Evolutionary conservation across 2,329 filamentous ascomycete species (phyloP).

Genomic region (Ophiocordyceps camponoti-saundersi): DNA sequence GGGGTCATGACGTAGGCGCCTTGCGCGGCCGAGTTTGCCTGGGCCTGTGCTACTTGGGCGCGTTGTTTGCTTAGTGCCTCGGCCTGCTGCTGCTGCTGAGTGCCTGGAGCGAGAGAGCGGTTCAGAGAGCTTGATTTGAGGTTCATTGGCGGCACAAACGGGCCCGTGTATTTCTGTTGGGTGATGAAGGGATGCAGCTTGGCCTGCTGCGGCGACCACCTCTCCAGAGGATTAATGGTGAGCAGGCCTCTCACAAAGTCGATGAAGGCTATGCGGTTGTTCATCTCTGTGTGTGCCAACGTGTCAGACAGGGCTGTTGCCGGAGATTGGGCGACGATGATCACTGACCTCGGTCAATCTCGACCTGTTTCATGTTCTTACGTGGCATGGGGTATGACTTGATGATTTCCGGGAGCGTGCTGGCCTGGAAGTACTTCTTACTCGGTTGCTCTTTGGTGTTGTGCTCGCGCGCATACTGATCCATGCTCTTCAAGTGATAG

Average conservation of each 20-base stretch:
- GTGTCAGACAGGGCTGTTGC: not conserved
- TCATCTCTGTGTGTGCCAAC: slow-evolving; percentile 60
- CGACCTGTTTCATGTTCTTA: slow-evolving; percentile 97
- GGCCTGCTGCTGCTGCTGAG: slow-evolving; percentile 89
- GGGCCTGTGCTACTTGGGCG: slow-evolving; percentile 52
- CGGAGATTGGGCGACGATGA: not conserved
- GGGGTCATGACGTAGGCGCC: slow-evolving; percentile 43
- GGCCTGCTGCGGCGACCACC: slow-evolving; percentile 96
- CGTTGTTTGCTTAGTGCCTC: slow-evolving; percentile 89
- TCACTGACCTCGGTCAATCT: slow-evolving; percentile 74
- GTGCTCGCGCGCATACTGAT: slow-evolving; percentile 91
- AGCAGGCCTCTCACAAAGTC: slow-evolving; percentile 90
- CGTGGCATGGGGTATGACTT: slow-evolving; percentile 95
- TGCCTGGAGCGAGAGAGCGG: slow-evolving; percentile 78
- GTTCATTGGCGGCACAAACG: slow-evolving; percentile 95
- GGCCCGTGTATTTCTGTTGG: slow-evolving; percentile 89
- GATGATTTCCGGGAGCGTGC: slow-evolving; percentile 88
- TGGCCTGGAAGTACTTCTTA: slow-evolving; percentile 98
- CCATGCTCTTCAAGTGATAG: slow-evolving; percentile 91
- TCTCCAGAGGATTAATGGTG: slow-evolving; percentile 86
- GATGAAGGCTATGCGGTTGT: slow-evolving; percentile 92
- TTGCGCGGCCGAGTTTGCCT: slow-evolving; percentile 51
- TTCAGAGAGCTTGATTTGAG: slow-evolving; percentile 73
- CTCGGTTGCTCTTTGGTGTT: slow-evolving; percentile 95
- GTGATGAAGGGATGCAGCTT: slow-evolving; percentile 98